Base-by-base conservation (phyloP, 371 early-diverging fungal genomes). In the Phascolomyces articulosus region DNA sequence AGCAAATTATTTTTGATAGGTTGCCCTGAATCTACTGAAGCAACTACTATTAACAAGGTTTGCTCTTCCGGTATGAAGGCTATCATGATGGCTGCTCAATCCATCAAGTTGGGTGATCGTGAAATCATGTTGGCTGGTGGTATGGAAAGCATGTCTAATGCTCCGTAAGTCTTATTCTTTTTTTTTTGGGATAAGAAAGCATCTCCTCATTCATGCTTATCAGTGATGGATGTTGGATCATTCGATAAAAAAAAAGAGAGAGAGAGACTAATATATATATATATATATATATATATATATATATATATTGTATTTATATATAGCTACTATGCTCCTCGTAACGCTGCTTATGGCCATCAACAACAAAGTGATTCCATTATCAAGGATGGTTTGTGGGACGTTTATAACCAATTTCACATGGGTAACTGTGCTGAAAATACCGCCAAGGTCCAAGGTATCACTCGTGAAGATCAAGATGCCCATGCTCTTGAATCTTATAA, bases 1-100 rank as follows among this genome's bases (percentile, higher is more conserved):
- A 47, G 26, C 41, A 4, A 26, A 58, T 58, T 58, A 6, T 58
- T 0, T 9, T 21, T 7, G 23, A 16, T 53, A 93, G 95, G 69
- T 64, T 95, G 73, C 62, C 87, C 93, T 61, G 86, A 87, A 64
- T 78, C 87, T 11, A 92, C 93, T 24, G 91, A 91, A 48, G 90
- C 92, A 26, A 95, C 95, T 3, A 94, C 96, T 26, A 85, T 97
- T 68, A 96, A 96, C 82, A 96, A 96, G 78, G 96, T 96, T 21
- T 98, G 98, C 77, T 96, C 95, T 10, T 93, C 93, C 7, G 98
- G 96, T 23, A 90, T 96, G 93, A 97, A 98, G 80, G 84, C 93
- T 2, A 80, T 92, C 41, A 91, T 86, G 78, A 63, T 93, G 71
- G 93, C 91, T 16, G 73, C 92, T 9, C 92, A 91, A 67, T 80